phyloP scores from a whole-genome alignment of 2,329 filamentous ascomycete genomes.

The Aureobasidium zeae region DNA sequence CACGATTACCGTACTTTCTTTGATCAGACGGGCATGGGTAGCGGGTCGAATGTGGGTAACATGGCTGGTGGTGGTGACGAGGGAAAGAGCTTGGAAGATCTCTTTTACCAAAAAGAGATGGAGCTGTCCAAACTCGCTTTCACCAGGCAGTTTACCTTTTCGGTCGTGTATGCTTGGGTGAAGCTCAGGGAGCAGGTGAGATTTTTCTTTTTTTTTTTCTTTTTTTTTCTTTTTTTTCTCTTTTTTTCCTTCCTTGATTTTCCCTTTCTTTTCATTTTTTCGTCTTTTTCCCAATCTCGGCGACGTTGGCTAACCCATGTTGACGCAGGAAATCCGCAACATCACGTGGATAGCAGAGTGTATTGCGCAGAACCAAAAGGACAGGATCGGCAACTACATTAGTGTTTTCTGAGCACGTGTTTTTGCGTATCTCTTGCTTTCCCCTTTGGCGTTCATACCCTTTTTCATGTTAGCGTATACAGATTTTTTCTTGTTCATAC shows the following conservation, averaged over 20 bases:
- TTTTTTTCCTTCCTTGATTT: too few relatives aligned
- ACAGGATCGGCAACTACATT: constrained; percentile 97
- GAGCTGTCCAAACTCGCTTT: constrained; percentile 93
- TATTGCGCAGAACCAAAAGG: constrained; percentile 99
- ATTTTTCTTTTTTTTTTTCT: constrained; percentile 17
- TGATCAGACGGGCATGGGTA: constrained; percentile 71
- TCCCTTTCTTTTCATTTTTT: too few relatives aligned
- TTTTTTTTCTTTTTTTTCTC: too few relatives aligned
- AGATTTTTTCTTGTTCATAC: constrained; percentile 15
- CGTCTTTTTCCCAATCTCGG: background rate
- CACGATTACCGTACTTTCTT: constrained; percentile 94
- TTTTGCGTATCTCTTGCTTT: background rate
- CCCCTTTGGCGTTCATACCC: constrained; percentile 17
- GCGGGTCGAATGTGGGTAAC: constrained; percentile 63
- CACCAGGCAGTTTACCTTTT: constrained; percentile 89
- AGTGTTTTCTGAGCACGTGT: constrained; percentile 64
- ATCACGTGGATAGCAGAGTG: constrained; percentile 99
- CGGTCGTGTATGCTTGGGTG: constrained; percentile 95
- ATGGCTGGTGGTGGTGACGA: constrained; percentile 75
- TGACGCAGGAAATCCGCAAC: constrained; percentile 93
- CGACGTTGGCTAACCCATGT: constrained; percentile 22
- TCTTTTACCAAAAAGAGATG: constrained; percentile 99
- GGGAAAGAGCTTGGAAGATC: constrained; percentile 83
- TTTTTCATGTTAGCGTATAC: constrained; percentile 18
- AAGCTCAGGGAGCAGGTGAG: constrained; percentile 92